Evolutionary conservation across 2,329 filamentous ascomycete species (phyloP).

Genomic region (Beauveria sp.): DNA sequence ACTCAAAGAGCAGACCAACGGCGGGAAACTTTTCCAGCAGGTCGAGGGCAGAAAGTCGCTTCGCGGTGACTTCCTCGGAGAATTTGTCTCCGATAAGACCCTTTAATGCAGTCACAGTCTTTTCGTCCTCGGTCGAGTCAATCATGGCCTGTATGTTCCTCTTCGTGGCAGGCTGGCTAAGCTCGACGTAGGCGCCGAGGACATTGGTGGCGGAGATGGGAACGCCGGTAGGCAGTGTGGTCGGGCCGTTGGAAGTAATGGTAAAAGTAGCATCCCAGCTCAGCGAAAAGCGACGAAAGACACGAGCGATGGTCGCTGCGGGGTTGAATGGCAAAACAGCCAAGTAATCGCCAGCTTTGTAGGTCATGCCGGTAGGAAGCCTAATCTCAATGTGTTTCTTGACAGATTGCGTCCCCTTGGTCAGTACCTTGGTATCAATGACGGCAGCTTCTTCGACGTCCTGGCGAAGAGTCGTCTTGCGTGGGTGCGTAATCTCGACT

Average conservation of each 20-base stretch:
- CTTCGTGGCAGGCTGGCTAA: conserved; percentile 64
- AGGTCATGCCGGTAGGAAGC: conserved; percentile 57
- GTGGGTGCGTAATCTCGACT: conserved; percentile 45
- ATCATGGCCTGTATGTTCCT: conserved; percentile 40
- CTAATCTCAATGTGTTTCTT: conserved; percentile 63
- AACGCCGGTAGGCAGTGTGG: conserved; percentile 45
- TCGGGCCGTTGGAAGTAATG: conserved; percentile 45
- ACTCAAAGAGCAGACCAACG: conserved; percentile 53
- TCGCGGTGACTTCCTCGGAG: conserved; percentile 40
- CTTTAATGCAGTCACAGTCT: conserved; percentile 34
- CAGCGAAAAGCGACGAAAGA: conserved; percentile 57
- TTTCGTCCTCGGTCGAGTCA: conserved; percentile 40
- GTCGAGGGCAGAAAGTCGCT: conserved; percentile 58
- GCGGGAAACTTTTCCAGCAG: conserved; percentile 57
- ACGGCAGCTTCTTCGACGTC: conserved; percentile 57
- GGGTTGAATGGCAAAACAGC: conserved; percentile 67
- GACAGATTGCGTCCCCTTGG: conserved; percentile 35
- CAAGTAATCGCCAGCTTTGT: conserved; percentile 69
- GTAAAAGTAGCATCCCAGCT: conserved; percentile 62
- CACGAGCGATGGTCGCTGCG: conserved; percentile 50
- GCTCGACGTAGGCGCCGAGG: conserved; percentile 63
- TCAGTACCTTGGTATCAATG: conserved; percentile 43
- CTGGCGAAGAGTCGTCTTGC: conserved; percentile 51
- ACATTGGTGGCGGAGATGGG: conserved; percentile 56
- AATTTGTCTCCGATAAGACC: conserved; percentile 41